Evolutionary conservation across 768 basidiomycete genomes (phyloP).

Genomic region (Phaeotremella fagi): DNA sequence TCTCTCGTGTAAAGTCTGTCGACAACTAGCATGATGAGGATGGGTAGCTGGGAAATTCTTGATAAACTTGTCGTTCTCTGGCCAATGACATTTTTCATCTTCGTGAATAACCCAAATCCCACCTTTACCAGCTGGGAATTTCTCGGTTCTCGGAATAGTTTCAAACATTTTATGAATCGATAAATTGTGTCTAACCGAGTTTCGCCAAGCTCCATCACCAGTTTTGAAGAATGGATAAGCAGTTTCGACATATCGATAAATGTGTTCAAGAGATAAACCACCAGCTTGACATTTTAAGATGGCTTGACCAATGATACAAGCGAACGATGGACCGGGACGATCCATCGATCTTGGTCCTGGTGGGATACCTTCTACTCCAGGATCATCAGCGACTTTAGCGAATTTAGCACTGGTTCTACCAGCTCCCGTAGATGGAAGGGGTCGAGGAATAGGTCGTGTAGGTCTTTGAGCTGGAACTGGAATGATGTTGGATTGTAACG

Average conservation of each 20-base stretch:
- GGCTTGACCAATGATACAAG: conserved; percentile 92
- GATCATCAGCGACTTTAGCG: conserved; percentile 38
- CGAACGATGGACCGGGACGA: conserved; percentile 86
- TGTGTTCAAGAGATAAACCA: conserved; percentile 85
- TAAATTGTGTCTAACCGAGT: conserved; percentile 93
- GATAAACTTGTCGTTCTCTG: conserved; percentile 38
- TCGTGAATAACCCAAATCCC: conserved; percentile 44
- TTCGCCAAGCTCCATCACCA: conserved; percentile 94
- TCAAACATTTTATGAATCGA: conserved; percentile 88
- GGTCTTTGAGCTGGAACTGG: not conserved
- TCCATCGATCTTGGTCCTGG: conserved; percentile 72
- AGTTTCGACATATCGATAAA: conserved; percentile 92
- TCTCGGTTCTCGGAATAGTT: conserved; percentile 60
- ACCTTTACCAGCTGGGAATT: conserved; percentile 39
- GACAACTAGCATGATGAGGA: conserved; percentile 31
- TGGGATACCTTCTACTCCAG: conserved; percentile 55
- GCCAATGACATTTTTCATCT: conserved; percentile 41
- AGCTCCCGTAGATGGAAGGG: conserved; percentile 4
- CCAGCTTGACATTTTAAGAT: conserved; percentile 77
- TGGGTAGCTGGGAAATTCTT: conserved; percentile 39
- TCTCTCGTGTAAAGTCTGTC: conserved; percentile 36
- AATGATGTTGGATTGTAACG: not conserved
- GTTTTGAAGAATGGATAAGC: conserved; percentile 91
- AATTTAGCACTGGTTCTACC: conserved; percentile 37
- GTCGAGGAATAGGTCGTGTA: conserved; percentile 4